Percentiles rank a stretch among this genome's conserved stretches.
Conservation (phyloP, 257 asterid species). For the Striga asiatica region DNA sequence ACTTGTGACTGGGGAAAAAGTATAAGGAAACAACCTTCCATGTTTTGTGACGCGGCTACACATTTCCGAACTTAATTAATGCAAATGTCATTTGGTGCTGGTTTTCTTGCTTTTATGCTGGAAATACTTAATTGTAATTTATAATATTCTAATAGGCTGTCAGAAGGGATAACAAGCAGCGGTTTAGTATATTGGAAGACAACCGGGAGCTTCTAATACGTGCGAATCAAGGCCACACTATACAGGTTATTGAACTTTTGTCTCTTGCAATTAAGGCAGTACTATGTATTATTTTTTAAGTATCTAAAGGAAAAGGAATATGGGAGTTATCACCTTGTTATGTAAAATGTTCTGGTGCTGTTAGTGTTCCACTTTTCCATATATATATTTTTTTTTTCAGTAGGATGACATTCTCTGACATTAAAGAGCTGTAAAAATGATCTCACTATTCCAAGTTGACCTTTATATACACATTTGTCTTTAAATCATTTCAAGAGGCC, state of each 20-base stretch:
- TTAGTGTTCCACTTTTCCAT: background rate
- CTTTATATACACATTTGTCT: too few species aligned
- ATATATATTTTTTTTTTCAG: background rate
- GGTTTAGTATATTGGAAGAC: constrained; percentile 73
- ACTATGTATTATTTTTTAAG: background rate
- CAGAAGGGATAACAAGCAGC: constrained; percentile 77
- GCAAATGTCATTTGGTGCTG: background rate
- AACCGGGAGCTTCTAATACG: constrained; percentile 77
- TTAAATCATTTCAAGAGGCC: too few species aligned
- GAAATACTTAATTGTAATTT: too few species aligned
- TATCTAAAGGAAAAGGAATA: background rate
- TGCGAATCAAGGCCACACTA: constrained; percentile 92
- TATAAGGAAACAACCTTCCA: too few species aligned
- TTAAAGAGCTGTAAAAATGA: background rate
- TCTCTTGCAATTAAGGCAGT: too few species aligned
- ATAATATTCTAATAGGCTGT: constrained; percentile 40
- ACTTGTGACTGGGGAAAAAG: background rate
- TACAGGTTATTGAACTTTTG: constrained; percentile 29
- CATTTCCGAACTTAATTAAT: background rate
- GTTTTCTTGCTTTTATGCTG: too few species aligned
- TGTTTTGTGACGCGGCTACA: too few species aligned
- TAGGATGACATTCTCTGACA: background rate
- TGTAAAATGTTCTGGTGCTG: background rate
- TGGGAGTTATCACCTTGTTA: background rate
- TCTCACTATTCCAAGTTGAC: too few species aligned